Conservation (phyloP, 352 stramenopile genomes). For the Phytophthora podocarpi region DNA sequence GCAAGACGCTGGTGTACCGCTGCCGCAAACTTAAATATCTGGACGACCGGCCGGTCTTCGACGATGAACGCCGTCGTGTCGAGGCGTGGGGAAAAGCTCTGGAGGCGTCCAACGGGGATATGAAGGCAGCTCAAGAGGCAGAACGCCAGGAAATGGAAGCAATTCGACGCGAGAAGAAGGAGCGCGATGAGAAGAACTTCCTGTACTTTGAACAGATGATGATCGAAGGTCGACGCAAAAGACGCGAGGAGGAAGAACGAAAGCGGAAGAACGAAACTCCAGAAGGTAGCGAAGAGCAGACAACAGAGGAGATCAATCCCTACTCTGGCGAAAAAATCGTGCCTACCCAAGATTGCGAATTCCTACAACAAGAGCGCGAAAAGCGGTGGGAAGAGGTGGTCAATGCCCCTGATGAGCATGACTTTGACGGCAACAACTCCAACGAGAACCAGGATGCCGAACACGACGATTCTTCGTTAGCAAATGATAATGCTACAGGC, state of each 20-base stretch:
- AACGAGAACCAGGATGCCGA: conserved; percentile 30
- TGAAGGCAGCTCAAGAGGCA: conserved; percentile 82
- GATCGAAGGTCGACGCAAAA: conserved; percentile 64
- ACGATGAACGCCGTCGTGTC: conserved; percentile 85
- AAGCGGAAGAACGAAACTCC: conserved; percentile 21
- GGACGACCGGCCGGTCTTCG: conserved; percentile 85
- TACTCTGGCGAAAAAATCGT: conserved; percentile 82
- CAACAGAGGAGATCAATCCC: conserved; percentile 51
- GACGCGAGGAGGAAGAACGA: conserved; percentile 52
- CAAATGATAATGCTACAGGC: background rate
- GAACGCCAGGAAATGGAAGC: conserved; percentile 86
- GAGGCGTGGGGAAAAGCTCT: conserved; percentile 75
- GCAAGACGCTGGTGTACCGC: conserved; percentile 79
- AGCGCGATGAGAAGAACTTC: conserved; percentile 88
- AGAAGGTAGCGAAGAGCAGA: conserved; percentile 14
- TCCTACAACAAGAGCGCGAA: conserved; percentile 65
- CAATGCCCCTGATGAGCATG: conserved; percentile 33
- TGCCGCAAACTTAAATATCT: conserved; percentile 84
- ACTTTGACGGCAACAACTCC: background rate
- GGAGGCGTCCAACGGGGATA: conserved; percentile 65
- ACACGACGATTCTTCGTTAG: background rate
- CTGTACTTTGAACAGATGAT: conserved; percentile 90
- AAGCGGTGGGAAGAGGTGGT: conserved; percentile 71
- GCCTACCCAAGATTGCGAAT: conserved; percentile 59
- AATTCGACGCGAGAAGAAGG: conserved; percentile 88